These are phyloP conservation scores for Penicillium robsamsonii DNA, from an alignment of 495 filamentous ascomycete genomes.

Conservation along the genomic window DNA sequence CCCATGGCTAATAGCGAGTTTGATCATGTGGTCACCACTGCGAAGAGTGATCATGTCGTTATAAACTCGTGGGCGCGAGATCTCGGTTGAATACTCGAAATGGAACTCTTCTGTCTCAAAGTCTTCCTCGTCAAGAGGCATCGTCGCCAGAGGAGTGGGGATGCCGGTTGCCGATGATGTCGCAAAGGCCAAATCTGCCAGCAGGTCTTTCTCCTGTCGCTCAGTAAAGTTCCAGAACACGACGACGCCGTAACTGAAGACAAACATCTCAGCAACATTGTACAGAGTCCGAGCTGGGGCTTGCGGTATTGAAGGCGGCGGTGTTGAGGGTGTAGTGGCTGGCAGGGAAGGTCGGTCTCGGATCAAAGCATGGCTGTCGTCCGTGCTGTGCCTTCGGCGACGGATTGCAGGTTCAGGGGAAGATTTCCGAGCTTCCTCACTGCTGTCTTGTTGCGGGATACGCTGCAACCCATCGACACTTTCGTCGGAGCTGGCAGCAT, in stretches of 20 bases:
- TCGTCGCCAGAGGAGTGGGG: constrained; percentile 61
- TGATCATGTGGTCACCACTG: constrained; percentile 97
- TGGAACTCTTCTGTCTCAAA: constrained; percentile 99
- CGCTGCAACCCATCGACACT: not conserved
- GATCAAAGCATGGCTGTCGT: constrained; percentile 22
- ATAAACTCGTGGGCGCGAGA: constrained; percentile 84
- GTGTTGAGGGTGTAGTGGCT: constrained; percentile 5
- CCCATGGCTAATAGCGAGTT: constrained; percentile 93
- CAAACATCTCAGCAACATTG: constrained; percentile 94
- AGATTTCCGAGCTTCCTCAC: constrained; percentile 4
- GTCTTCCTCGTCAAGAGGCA: constrained; percentile 75
- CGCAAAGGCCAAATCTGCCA: constrained; percentile 93
- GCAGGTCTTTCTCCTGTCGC: constrained; percentile 90
- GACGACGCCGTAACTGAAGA: constrained; percentile 95
- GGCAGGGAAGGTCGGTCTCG: constrained; percentile 22
- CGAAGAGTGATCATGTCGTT: constrained; percentile 99
- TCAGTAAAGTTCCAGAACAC: constrained; percentile 99
- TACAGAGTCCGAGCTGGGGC: constrained; percentile 54
- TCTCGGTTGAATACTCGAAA: constrained; percentile 88
- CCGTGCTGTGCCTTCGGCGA: constrained; percentile 29
- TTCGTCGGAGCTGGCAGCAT: constrained; percentile 10
- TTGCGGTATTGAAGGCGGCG: constrained; percentile 19
- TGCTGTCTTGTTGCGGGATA: constrained; percentile 2
- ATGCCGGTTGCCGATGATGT: constrained; percentile 51
- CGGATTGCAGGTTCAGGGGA: constrained; percentile 17